Percentiles rank a stretch among this genome's conserved stretches.
Conservation (phyloP, 257 asterid genomes). For the Solanum commersonii region DNA sequence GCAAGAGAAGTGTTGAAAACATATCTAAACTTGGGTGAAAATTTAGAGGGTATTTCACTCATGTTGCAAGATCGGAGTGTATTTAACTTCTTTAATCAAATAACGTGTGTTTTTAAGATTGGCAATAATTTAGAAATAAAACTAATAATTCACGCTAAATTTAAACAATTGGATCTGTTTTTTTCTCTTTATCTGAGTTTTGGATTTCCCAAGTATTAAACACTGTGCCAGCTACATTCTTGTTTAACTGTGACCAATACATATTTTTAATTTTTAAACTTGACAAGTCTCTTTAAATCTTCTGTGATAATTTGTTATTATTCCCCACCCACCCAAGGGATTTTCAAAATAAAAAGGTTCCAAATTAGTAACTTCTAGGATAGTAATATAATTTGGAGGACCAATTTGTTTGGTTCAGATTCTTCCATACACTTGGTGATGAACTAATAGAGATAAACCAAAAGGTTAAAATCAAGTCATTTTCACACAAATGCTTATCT, state of each 20-base stretch:
- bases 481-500: not conserved
- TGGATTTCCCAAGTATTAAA: not conserved
- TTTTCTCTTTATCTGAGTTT: not conserved
- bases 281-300: not conserved
- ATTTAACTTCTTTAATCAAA: too few species aligned
- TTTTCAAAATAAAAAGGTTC: not conserved
- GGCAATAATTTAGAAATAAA: too few species aligned
- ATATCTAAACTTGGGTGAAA: too few species aligned
- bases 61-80: too few species aligned
- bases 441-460: not conserved
- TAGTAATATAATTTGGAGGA: not conserved
- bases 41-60: too few species aligned
- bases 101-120: fast-evolving
- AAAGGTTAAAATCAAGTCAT: not conserved
- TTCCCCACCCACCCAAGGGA: not conserved
- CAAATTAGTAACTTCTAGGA: not conserved
- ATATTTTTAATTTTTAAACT: not conserved
- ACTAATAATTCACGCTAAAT: not conserved
- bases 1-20: not conserved
- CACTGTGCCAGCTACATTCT: not conserved
- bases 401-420: not conserved
- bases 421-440: not conserved
- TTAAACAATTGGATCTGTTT: not conserved
- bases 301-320: not conserved
- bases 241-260: not conserved